phyloP scores from a whole-genome alignment of 179 eudicot genomes.

The Monotropa hypopitys region DNA sequence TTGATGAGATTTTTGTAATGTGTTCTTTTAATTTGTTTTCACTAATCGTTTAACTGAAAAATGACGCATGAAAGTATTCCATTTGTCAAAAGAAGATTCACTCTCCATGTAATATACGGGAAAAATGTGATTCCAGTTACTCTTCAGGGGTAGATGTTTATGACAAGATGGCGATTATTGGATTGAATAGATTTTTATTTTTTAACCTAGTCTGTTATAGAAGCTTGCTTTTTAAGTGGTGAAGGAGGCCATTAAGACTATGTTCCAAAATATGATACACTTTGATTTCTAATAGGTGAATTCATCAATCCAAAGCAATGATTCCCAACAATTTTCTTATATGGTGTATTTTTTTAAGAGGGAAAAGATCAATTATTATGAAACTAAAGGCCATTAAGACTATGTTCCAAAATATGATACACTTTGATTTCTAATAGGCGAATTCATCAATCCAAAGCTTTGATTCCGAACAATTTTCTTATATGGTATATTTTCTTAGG shows the following conservation, averaged over 20 bases:
- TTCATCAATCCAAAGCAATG: neutral
- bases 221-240: neutral
- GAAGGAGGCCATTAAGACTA: neutral
- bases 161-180: neutral
- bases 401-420: neutral
- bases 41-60: neutral
- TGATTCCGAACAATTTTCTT: neutral
- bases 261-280: neutral
- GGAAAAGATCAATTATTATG: too few relatives aligned
- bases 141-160: neutral
- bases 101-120: neutral
- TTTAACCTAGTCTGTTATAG: neutral
- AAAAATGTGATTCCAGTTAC: neutral
- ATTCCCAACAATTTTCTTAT: neutral
- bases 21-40: neutral
- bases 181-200: neutral
- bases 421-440: neutral
- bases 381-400: neutral
- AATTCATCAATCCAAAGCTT: neutral
- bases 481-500: too few relatives aligned
- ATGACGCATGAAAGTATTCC: neutral
- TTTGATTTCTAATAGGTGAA: neutral
- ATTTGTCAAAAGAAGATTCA: conserved; percentile 2
- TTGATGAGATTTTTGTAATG: neutral
- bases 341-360: too few relatives aligned